phyloP scores from a whole-genome alignment of 2,329 filamentous ascomycete species.

The Calonectria pteridis region DNA sequence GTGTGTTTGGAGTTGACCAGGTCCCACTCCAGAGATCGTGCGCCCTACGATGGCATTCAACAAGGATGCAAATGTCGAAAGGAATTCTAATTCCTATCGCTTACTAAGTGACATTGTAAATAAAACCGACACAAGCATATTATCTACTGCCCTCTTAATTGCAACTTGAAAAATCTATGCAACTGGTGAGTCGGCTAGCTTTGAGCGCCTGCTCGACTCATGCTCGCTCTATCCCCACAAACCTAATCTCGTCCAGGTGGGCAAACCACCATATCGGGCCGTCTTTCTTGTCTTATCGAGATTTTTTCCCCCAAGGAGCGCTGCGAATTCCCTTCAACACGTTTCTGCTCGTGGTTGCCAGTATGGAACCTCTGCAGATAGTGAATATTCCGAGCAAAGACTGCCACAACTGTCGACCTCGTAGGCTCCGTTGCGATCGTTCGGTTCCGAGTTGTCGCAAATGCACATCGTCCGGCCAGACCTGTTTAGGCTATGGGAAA shows the following conservation, averaged over 20 bases:
- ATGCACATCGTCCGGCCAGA: constrained; percentile 59
- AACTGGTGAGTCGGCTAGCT: not conserved
- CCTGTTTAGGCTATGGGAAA: constrained; percentile 67
- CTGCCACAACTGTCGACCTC: constrained; percentile 67
- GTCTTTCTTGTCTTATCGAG: not conserved
- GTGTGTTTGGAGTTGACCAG: not conserved
- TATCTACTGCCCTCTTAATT: not conserved
- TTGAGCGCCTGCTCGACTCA: not conserved
- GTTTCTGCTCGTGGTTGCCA: too few species aligned
- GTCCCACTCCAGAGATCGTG: not conserved
- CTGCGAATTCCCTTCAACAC: not conserved
- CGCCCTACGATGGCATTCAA: not conserved
- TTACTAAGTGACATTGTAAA: not conserved
- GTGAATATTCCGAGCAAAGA: constrained; percentile 39
- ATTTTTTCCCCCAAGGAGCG: not conserved
- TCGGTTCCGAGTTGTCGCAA: constrained; percentile 64
- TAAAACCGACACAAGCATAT: not conserved
- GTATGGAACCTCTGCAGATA: not conserved
- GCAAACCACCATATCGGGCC: not conserved
- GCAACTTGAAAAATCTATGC: not conserved
- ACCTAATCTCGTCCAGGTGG: not conserved
- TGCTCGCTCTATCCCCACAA: not conserved
- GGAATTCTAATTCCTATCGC: not conserved
- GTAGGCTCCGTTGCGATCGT: constrained; percentile 64
- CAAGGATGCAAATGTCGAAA: not conserved